Evolutionary conservation across 441 rosid genomes (phyloP).

Genomic region (Populus hybrid): DNA sequence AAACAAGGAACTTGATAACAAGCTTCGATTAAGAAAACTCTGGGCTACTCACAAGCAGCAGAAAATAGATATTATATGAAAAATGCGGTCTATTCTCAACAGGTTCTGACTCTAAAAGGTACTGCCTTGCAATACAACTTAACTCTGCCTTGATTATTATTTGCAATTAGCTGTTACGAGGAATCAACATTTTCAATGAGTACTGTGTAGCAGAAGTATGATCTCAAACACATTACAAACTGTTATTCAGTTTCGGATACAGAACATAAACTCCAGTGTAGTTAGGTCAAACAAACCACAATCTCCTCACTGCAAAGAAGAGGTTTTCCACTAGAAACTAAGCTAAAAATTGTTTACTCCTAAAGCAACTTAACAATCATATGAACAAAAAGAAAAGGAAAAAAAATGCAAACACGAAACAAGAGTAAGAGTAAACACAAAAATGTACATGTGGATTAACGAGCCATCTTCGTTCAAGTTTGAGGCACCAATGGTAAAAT

Average conservation of each 20-base stretch:
- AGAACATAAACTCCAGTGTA: conserved; percentile 23
- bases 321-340: conserved; percentile 22
- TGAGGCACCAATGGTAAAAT: background rate
- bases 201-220: background rate
- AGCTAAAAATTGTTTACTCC: conserved; percentile 36
- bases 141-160: background rate
- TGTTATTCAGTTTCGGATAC: conserved; percentile 24
- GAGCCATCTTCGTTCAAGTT: conserved; percentile 13
- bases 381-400: conserved; percentile 36
- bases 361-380: conserved; percentile 37
- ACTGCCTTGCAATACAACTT: background rate
- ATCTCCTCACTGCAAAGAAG: conserved; percentile 38
- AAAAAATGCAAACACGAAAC: background rate
- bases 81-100: no score
- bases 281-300: conserved; percentile 37
- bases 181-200: background rate
- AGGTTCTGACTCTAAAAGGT: background rate
- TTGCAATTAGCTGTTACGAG: background rate
- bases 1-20: no score
- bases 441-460: conserved; percentile 42
- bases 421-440: conserved; percentile 21
- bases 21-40: no score
- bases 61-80: no score
- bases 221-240: background rate
- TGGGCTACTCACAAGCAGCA: no score